These are phyloP conservation scores for Leucosporidium yakuticum DNA, from an alignment of 768 basidiomycete genomes.

Conservation along the genomic window DNA sequence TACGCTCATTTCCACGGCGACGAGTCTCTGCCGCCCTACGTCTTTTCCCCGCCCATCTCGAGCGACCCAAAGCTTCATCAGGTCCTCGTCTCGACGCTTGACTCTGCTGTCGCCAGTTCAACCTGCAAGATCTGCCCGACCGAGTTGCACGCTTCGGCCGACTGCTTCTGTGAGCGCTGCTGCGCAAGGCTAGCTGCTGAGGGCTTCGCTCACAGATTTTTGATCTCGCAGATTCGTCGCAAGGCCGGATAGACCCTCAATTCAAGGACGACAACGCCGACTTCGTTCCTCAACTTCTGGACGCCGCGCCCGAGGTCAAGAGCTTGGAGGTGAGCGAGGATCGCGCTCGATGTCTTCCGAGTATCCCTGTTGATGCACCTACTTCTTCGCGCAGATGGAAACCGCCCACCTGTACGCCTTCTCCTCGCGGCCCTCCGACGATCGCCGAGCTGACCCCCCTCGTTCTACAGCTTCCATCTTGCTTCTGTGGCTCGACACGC, in stretches of 20 bases:
- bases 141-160: conserved; percentile 68
- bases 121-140: conserved; percentile 48
- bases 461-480: too few species aligned
- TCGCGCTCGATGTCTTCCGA: neutral
- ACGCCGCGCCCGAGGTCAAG: conserved; percentile 52
- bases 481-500: neutral
- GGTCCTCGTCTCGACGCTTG: neutral
- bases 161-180: conserved; percentile 52
- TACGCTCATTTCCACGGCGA: conserved; percentile 62
- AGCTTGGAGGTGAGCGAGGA: conserved; percentile 59
- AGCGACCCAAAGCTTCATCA: neutral
- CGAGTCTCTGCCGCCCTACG: conserved; percentile 51
- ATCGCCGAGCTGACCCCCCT: neutral
- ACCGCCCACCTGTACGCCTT: conserved; percentile 71
- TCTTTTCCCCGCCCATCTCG: conserved; percentile 60
- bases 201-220: too few species aligned
- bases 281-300: conserved; percentile 57
- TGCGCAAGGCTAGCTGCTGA: too few species aligned
- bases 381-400: conserved; percentile 60
- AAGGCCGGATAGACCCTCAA: conserved; percentile 66
- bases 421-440: conserved; percentile 55
- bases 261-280: conserved; percentile 67
- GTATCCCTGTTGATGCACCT: too few species aligned
- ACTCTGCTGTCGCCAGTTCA: neutral
- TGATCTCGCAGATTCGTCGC: conserved; percentile 55